Percentiles rank a stretch among this genome's conserved stretches.
Evolutionary conservation across 2,329 filamentous ascomycete genomes (phyloP).

Genomic region (Macrophomina tecta): DNA sequence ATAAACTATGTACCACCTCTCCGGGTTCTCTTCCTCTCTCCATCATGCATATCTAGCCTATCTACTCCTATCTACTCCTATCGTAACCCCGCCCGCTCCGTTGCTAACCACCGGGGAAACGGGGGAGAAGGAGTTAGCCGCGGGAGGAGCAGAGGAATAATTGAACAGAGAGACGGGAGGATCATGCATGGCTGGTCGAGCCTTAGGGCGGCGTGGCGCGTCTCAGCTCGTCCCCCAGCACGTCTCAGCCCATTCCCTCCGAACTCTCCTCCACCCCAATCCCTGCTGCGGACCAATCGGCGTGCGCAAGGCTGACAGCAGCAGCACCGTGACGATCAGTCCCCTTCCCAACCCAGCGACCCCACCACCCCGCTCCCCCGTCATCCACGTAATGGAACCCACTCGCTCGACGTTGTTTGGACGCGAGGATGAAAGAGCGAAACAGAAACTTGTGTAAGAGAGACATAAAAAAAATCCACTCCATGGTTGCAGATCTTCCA

Average conservation of each 20-base stretch:
- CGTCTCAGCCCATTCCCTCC: slow-evolving; percentile 5
- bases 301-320: slow-evolving; percentile 1
- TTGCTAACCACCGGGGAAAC: no score
- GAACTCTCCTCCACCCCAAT: background rate
- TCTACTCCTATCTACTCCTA: background rate
- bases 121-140: background rate
- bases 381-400: background rate
- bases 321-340: background rate
- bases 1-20: no score
- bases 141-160: background rate
- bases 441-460: background rate
- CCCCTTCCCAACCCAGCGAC: background rate
- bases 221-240: background rate
- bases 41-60: background rate
- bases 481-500: slow-evolving; percentile 6
- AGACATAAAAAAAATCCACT: background rate
- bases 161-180: background rate
- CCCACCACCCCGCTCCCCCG: background rate
- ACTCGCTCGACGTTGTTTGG: background rate
- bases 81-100: background rate
- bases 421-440: background rate
- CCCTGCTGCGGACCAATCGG: slow-evolving; percentile 5
- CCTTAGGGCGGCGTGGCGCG: background rate
- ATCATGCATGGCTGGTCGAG: no score
- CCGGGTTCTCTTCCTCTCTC: background rate